Conservation (phyloP, 805 yeast species). For the Sugiyamaella qingdaonensis region DNA sequence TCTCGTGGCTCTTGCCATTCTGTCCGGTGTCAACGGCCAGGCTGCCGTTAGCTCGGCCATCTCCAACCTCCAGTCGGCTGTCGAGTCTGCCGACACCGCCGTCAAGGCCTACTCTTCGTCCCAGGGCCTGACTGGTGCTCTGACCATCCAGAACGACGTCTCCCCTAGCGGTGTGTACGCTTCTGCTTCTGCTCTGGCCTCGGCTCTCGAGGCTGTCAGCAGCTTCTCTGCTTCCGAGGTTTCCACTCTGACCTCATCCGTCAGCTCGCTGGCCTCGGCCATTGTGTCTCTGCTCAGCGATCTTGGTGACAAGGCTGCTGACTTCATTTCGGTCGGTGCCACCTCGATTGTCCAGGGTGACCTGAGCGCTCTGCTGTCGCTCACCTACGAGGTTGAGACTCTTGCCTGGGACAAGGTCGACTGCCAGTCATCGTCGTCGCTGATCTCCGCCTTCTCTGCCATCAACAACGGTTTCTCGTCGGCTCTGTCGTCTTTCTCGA, state of each 20-base stretch:
- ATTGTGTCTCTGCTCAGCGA: constrained; percentile 17
- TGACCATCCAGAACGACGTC: constrained; percentile 27
- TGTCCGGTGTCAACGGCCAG: constrained; percentile 6
- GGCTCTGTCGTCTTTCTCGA: constrained; percentile 1
- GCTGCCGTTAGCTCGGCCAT: constrained; percentile 12
- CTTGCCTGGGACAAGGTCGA: constrained; percentile 5
- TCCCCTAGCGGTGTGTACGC: constrained; percentile 12
- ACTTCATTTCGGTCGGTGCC: constrained; percentile 24
- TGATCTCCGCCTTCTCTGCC: neutral
- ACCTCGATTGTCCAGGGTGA: constrained; percentile 14
- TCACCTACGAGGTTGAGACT: constrained; percentile 7
- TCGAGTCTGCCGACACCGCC: constrained; percentile 13
- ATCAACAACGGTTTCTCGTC: constrained; percentile 6
- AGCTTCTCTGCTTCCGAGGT: constrained; percentile 14
- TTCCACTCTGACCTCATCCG: constrained; percentile 11
- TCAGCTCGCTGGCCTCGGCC: constrained; percentile 11
- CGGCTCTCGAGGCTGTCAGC: constrained; percentile 14
- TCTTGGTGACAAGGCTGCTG: constrained; percentile 25
- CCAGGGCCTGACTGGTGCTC: constrained; percentile 29
- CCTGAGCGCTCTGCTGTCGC: constrained; percentile 7
- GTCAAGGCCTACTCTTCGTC: constrained; percentile 11
- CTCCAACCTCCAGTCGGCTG: constrained; percentile 9
- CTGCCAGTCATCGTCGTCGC: neutral
- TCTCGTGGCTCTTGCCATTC: constrained; percentile 5
- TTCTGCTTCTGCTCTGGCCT: constrained; percentile 18